phyloP scores from a whole-genome alignment of 768 basidiomycete genomes.

The Amanita pseudoporphyria region DNA sequence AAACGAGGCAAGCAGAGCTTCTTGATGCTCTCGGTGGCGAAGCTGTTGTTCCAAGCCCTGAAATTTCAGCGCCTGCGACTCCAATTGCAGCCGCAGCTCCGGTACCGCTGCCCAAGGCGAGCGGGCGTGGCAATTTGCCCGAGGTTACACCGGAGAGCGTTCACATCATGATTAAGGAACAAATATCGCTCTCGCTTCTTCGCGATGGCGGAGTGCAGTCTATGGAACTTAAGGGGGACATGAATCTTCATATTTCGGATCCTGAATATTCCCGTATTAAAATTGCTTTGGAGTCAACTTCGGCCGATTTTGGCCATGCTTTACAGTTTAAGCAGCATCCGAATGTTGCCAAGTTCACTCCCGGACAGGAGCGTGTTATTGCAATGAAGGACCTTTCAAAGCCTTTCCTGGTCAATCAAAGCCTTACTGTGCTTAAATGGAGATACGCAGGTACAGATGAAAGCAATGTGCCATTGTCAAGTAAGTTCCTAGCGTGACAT shows the following conservation, averaged over 20 bases:
- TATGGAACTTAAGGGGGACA: conserved; percentile 90
- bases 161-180: conserved; percentile 80
- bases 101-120: conserved; percentile 27
- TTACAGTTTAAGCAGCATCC: conserved; percentile 98
- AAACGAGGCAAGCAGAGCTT: conserved; percentile 81
- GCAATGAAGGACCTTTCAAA: conserved; percentile 77
- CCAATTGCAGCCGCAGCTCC: conserved; percentile 34
- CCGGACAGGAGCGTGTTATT: conserved; percentile 52
- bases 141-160: conserved; percentile 72
- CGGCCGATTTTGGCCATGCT: conserved; percentile 49
- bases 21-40: conserved; percentile 83
- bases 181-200: conserved; percentile 67
- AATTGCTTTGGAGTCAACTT: conserved; percentile 49
- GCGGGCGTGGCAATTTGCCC: conserved; percentile 55
- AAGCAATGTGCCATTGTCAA: conserved; percentile 81
- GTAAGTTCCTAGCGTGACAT: conserved; percentile 37
- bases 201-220: conserved; percentile 88
- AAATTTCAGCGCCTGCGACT: conserved; percentile 41
- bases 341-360: conserved; percentile 79
- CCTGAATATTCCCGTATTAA: conserved; percentile 61
- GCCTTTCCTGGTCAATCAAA: conserved; percentile 82
- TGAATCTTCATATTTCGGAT: conserved; percentile 84
- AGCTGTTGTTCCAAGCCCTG: conserved; percentile 17
- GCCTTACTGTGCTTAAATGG: conserved; percentile 88
- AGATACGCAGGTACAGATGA: conserved; percentile 87